Percentiles rank a stretch among this genome's conserved stretches.
phyloP scores from a whole-genome alignment of 371 early-diverging fungal species.

The Lichtheimia corymbifera region DNA sequence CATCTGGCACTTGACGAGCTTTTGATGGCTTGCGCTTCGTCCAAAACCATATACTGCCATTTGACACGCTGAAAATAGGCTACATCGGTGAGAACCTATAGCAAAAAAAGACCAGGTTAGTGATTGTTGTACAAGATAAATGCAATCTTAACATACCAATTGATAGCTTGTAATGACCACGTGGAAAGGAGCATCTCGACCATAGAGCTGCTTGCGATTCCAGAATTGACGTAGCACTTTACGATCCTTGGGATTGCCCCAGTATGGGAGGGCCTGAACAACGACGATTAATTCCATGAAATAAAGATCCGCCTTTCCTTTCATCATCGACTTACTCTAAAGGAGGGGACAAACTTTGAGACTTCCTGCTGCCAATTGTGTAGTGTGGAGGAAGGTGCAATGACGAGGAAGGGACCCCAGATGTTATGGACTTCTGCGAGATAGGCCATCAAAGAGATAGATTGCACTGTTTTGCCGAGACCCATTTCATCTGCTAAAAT shows the following conservation, averaged over 20 bases:
- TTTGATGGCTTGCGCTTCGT: slow-evolving; percentile 99
- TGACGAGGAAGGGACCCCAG: slow-evolving; percentile 96
- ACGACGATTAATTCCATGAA: background rate
- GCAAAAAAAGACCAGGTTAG: background rate
- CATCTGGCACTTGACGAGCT: slow-evolving; percentile 88
- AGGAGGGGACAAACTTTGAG: slow-evolving; percentile 84
- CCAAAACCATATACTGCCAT: slow-evolving; percentile 98
- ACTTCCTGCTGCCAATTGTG: slow-evolving; percentile 99
- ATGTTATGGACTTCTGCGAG: slow-evolving; percentile 88
- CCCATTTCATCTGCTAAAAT: slow-evolving; percentile 98
- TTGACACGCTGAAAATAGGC: slow-evolving; percentile 86
- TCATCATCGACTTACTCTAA: slow-evolving; percentile 58
- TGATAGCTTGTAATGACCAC: slow-evolving; percentile 96
- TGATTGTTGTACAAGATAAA: background rate
- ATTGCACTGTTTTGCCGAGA: slow-evolving; percentile 94
- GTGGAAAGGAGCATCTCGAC: slow-evolving; percentile 87
- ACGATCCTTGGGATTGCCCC: slow-evolving; percentile 92
- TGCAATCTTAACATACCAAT: slow-evolving; percentile 45
- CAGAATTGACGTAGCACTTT: slow-evolving; percentile 85
- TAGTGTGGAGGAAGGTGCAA: slow-evolving; percentile 95
- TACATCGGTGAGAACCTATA: slow-evolving; percentile 78
- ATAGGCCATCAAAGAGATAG: slow-evolving; percentile 91
- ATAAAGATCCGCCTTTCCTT: background rate
- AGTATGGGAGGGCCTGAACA: slow-evolving; percentile 77
- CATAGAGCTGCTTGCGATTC: slow-evolving; percentile 76